These are phyloP conservation scores for Cladophialophora bantiana DNA, from an alignment of 2,329 filamentous ascomycete genomes.

Conservation along the genomic window DNA sequence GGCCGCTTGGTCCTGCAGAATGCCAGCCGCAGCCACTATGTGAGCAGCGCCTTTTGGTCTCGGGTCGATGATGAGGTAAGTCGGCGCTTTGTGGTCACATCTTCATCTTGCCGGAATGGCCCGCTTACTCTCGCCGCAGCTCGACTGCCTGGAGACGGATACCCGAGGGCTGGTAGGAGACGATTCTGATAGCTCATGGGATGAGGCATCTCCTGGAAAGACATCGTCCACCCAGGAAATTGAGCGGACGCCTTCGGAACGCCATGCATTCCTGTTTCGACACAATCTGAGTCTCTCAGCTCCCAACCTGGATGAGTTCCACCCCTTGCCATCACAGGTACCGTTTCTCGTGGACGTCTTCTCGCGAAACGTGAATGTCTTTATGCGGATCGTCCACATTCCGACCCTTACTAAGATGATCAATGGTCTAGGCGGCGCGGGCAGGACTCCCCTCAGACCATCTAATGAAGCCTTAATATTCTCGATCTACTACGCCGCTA, in stretches of 20 bases:
- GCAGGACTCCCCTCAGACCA: constrained; percentile 47
- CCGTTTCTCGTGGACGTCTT: constrained; percentile 62
- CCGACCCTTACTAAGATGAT: constrained; percentile 45
- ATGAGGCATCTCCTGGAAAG: constrained; percentile 43
- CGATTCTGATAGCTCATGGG: constrained; percentile 48
- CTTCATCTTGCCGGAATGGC: constrained; percentile 18
- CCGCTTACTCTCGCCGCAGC: constrained; percentile 44
- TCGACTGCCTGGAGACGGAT: constrained; percentile 53
- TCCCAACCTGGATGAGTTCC: constrained; percentile 51
- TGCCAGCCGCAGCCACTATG: constrained; percentile 63
- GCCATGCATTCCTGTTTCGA: constrained; percentile 61
- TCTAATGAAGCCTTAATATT: constrained; percentile 63
- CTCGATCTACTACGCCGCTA: constrained; percentile 63
- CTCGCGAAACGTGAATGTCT: constrained; percentile 59
- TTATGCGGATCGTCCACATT: constrained; percentile 44
- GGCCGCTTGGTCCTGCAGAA: constrained; percentile 66
- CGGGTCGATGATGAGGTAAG: constrained; percentile 66
- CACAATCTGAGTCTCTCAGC: constrained; percentile 47
- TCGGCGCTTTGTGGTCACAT: background rate
- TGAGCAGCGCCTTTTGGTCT: constrained; percentile 68
- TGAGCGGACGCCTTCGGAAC: constrained; percentile 53
- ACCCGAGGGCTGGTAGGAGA: constrained; percentile 46
- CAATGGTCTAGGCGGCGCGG: constrained; percentile 46
- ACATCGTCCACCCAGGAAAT: constrained; percentile 47
- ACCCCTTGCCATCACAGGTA: constrained; percentile 63